Conservation (phyloP, 1,284 basidiomycete genomes). For the Microbotryum intermedium region DNA sequence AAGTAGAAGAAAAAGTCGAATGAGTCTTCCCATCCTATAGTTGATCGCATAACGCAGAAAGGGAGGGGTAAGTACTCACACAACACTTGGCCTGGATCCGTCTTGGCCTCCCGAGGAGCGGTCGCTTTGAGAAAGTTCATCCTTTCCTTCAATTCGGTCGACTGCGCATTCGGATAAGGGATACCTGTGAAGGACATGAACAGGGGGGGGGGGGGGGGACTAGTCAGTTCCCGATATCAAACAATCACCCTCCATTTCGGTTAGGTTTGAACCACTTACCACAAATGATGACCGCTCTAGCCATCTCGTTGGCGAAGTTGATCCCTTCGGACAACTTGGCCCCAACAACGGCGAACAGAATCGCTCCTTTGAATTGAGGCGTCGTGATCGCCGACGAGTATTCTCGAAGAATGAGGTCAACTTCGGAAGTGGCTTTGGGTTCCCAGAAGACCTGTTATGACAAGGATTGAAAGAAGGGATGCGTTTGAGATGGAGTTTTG, state of each 20-base stretch:
- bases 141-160: slow-evolving; percentile 79
- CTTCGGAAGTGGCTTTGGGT: slow-evolving; percentile 64
- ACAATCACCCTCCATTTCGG: no score
- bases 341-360: slow-evolving; percentile 76
- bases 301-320: slow-evolving; percentile 64
- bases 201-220: no score
- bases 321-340: slow-evolving; percentile 95
- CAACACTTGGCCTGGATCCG: slow-evolving; percentile 69
- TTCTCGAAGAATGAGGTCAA: slow-evolving; percentile 66
- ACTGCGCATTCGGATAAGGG: slow-evolving; percentile 87
- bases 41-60: no score
- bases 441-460: slow-evolving; percentile 69
- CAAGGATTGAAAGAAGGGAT: neutral
- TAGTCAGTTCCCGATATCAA: neutral
- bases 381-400: slow-evolving; percentile 52
- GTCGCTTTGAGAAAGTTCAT: slow-evolving; percentile 67
- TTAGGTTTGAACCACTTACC: slow-evolving; percentile 15
- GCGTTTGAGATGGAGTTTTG: neutral
- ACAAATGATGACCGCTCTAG: slow-evolving; percentile 26
- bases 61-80: slow-evolving; percentile 48
- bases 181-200: slow-evolving; percentile 53
- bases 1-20: no score
- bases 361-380: slow-evolving; percentile 31
- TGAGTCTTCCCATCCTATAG: no score
- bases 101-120: slow-evolving; percentile 41